Base-by-base conservation (phyloP, 2,329 filamentous ascomycete species). In the Xylariales sp. region DNA sequence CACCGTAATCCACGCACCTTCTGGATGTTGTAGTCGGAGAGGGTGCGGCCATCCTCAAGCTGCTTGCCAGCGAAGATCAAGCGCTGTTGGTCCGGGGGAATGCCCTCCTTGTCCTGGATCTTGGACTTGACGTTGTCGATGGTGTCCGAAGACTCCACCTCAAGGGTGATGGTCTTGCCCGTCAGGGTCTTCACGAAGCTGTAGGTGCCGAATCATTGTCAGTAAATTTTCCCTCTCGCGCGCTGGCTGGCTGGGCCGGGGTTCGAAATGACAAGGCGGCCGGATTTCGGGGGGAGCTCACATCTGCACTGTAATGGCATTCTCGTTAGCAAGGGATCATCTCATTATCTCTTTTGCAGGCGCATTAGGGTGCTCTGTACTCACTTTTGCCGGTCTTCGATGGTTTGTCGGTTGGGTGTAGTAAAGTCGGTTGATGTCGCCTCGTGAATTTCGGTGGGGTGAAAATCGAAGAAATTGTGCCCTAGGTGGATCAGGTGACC, bases 101-200 rank as follows among this genome's bases (percentile, higher is more conserved):
- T 96, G 60, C 91, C 91, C 78, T 96, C 91, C 86, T 96, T 96
- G 76, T 96, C 90, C 78, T 96, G 91, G 72, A 97, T 96, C 86
- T 96, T 96, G 77, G 83, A 85, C 85, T 97, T 97, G 74, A 97
- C 91, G 83, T 96, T 97, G 83, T 97, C 91, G 78, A 97, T 97
- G 62, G 91, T 96, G 75, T 97, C 91, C 66, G 83, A 88, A 64
- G 89, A 95, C 84, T 96, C 91, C 69, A 96, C 90, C 85, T 97
- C 91, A 63, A 96, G 85, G 74, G 93, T 97, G 81, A 97, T 96
- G 72, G 91, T 97, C 88, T 97, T 97, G 76, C 93, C 91, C 81
- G 91, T 96, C 66, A 96, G 88, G 81, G 91, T 96, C 85, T 96
- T 97, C 77, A 97, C 91, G 85, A 97, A 97, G 84, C 88, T 94